phyloP scores from a whole-genome alignment of 2,329 filamentous ascomycete species.

The Hymenoscyphus fructigenus region DNA sequence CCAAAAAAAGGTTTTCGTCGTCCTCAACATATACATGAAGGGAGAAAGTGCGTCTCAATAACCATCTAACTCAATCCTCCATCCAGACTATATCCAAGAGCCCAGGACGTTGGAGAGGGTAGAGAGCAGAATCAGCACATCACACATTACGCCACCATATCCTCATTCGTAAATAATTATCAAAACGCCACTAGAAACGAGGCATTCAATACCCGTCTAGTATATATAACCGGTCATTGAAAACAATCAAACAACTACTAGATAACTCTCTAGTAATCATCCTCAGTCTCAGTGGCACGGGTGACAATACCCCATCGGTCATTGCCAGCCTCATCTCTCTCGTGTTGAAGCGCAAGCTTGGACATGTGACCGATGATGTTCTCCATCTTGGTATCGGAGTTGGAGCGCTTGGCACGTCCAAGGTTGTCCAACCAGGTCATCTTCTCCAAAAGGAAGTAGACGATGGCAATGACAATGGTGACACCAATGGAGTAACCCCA shows the following conservation, averaged over 20 bases:
- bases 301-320: conserved; percentile 31
- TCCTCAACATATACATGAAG: conserved; percentile 2
- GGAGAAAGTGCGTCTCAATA: neutral
- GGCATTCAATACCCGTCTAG: neutral
- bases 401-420: conserved; percentile 60
- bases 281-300: conserved; percentile 34
- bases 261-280: conserved; percentile 33
- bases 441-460: conserved; percentile 62
- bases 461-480: conserved; percentile 63
- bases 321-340: conserved; percentile 46
- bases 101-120: neutral
- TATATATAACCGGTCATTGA: neutral
- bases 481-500: conserved; percentile 68
- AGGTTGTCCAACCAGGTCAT: conserved; percentile 59
- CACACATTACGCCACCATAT: conserved; percentile 2
- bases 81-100: neutral
- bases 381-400: conserved; percentile 63
- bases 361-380: conserved; percentile 64
- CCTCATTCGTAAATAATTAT: neutral
- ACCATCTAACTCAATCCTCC: too few relatives aligned
- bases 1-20: neutral
- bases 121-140: neutral
- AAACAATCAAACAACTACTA: neutral
- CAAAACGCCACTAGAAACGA: neutral
- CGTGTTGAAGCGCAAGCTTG: conserved; percentile 62